A percentile compares a stretch with the other conserved stretches of the same genome.
Evolutionary conservation across 2,329 filamentous ascomycete species (phyloP).

Genomic region (Neodidymelliopsis sp.): DNA sequence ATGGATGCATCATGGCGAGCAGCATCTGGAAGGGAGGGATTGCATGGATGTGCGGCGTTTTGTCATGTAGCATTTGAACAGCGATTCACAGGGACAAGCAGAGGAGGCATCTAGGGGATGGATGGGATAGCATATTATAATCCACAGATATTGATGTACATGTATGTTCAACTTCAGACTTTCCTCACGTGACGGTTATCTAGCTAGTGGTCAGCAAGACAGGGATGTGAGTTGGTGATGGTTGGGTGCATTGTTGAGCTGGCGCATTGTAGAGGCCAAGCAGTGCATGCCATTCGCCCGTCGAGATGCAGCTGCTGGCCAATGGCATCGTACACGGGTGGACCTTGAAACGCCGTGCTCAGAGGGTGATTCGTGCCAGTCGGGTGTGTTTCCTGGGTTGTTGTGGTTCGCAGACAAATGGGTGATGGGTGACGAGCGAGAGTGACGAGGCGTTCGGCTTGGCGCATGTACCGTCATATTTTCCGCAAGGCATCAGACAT

Average conservation of each 20-base stretch:
- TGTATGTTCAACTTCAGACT: no score
- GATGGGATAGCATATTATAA: conserved; percentile 20
- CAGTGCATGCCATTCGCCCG: not conserved
- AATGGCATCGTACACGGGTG: not conserved
- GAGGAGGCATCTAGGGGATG: no score
- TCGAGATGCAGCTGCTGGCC: not conserved
- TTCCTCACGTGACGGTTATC: not conserved
- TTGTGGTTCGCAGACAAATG: conserved; percentile 17
- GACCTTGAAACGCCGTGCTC: not conserved
- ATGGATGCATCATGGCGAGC: conserved; percentile 12
- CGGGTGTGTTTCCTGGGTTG: conserved; percentile 9
- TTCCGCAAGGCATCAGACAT: conserved; percentile 47
- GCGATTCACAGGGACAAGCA: conserved; percentile 8
- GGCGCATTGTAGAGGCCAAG: conserved; percentile 17
- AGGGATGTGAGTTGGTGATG: not conserved
- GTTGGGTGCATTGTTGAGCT: conserved; percentile 22
- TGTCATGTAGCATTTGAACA: conserved; percentile 3
- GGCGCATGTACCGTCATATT: conserved; percentile 42
- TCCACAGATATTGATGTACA: not conserved
- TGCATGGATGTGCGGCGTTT: conserved; percentile 16
- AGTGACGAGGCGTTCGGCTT: conserved; percentile 19
- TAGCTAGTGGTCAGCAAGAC: not conserved
- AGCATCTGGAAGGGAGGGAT: not conserved
- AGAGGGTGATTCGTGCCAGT: no score
- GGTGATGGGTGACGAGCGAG: no score